Base-by-base conservation (phyloP, 2,329 filamentous ascomycete genomes). In the Pseudogymnoascus sp. region DNA sequence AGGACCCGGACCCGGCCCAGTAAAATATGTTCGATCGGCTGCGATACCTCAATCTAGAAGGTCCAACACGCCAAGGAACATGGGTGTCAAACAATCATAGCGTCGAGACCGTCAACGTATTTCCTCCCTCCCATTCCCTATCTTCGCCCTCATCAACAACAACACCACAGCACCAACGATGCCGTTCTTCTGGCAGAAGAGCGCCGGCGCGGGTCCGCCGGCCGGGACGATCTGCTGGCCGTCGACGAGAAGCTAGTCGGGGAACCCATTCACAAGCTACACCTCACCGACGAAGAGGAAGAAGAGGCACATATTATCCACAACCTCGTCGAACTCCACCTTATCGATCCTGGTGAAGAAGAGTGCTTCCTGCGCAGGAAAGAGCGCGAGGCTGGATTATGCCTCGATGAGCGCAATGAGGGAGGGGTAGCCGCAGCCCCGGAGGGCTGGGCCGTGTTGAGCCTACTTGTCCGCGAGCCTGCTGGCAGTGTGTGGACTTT, bases 251-350 rank as follows among this genome's bases (percentile, higher is more conserved):
- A 55, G 28, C 25, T 33, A 33, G 12, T 55, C 9, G 49, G n/a
- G 6, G 9, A 21, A 18, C 28, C 49, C n/a, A 5, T 12, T 5
- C 25, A 16, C 28, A 11, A 8, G 28, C 28, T 4, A 21, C 49
- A 5, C 16, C 49, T 55, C 49, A 55, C 49, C 3, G 49, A 55
- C 25, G 49, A 55, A 55, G 49, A 55, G 25, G n/a, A 33, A n/a
- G 49, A 55, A 55, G 49, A 55, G 49, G 25, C 28, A 16, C n/a
- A 7, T 16, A 55, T 55, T 33, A 55, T 55, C 28, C 25, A 55
- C 28, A 55, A 55, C n/a, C 49, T 55, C 28, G 49, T 55, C 14
- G 49, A 55, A 55, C 49, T 55, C 9, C 49, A 55, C 8, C 49
- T 55, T 33, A 55, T 55, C 9, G 49, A 55, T 28, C 6, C 49